phyloP scores from a whole-genome alignment of 176 grass and related monocot species.

The Musa itinerans region DNA sequence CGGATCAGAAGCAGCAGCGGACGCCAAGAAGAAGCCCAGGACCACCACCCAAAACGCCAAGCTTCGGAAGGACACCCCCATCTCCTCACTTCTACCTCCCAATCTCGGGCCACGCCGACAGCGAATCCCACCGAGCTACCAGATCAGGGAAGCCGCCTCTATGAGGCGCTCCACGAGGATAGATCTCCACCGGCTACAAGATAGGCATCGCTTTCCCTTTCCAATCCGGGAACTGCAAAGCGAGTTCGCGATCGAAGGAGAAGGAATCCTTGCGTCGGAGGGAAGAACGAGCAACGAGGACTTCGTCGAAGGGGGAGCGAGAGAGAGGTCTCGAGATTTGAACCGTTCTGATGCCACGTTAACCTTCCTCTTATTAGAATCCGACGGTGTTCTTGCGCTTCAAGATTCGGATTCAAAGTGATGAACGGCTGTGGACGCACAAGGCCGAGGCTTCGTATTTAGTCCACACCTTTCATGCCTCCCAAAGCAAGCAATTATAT shows the following conservation, averaged over 20 bases:
- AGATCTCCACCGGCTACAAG: neutral
- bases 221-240: neutral
- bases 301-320: neutral
- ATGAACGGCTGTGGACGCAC: too few species aligned
- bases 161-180: neutral
- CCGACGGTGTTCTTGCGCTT: neutral
- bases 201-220: neutral
- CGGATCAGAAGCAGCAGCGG: neutral
- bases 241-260: neutral
- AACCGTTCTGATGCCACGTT: slow-evolving; percentile 1
- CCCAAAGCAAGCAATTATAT: too few species aligned
- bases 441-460: too few species aligned
- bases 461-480: too few species aligned
- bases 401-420: neutral
- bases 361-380: neutral
- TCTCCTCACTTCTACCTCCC: neutral
- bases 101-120: neutral
- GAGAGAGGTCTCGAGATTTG: slow-evolving; percentile 3
- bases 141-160: neutral
- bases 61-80: neutral
- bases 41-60: slow-evolving; percentile 2
- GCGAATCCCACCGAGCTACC: neutral
- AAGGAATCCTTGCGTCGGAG: slow-evolving; percentile 2
- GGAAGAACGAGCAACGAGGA: neutral
- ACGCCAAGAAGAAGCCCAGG: neutral